These are phyloP conservation scores for Triticum urartu DNA, from an alignment of 176 grass and related monocot species.

Conservation along the genomic window DNA sequence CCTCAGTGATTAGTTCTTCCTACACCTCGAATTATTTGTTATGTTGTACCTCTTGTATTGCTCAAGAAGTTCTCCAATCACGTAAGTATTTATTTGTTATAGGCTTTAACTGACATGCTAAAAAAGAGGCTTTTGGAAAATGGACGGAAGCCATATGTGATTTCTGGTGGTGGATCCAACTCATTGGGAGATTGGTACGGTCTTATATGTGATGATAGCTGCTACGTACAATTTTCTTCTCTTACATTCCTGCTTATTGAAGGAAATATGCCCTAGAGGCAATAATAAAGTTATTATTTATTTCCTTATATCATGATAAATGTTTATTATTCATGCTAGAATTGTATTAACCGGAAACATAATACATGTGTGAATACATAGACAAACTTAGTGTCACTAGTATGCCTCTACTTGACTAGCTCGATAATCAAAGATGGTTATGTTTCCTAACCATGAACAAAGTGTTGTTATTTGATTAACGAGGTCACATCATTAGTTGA, in stretches of 20 bases:
- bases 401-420: no score
- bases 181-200: slow-evolving; percentile 86
- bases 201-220: background rate
- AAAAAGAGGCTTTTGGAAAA: slow-evolving; percentile 72
- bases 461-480: no score
- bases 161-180: slow-evolving; percentile 98
- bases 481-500: no score
- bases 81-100: background rate
- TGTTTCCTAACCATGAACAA: no score
- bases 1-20: background rate
- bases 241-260: background rate
- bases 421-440: no score
- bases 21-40: background rate
- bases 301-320: no score
- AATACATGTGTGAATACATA: no score
- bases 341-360: no score
- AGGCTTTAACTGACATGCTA: slow-evolving; percentile 83
- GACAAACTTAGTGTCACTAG: no score
- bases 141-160: slow-evolving; percentile 85
- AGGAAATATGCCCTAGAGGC: no score
- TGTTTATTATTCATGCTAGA: no score
- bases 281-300: no score
- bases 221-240: background rate
- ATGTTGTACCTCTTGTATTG: background rate
- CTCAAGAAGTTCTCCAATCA: background rate